Evolutionary conservation across 1,284 basidiomycete genomes (phyloP).

Genomic region (Exsudoporus floridanus): DNA sequence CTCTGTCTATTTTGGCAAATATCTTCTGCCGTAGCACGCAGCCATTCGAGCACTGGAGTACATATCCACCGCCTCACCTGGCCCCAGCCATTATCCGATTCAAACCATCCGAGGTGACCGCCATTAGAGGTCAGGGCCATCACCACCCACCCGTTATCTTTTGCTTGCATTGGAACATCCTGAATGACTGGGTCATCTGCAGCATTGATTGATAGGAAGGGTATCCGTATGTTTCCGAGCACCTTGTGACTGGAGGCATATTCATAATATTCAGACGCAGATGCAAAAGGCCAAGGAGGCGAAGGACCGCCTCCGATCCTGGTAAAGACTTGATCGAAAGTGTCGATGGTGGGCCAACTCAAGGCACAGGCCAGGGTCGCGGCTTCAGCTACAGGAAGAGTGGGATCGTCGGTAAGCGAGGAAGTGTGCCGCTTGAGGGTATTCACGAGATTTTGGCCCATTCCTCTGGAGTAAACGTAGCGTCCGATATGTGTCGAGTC

Average conservation of each 20-base stretch:
- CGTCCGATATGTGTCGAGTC: conserved; percentile 63
- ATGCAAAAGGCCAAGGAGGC: conserved; percentile 78
- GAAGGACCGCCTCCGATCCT: conserved; percentile 75
- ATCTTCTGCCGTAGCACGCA: conserved; percentile 58
- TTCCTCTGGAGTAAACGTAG: conserved; percentile 77
- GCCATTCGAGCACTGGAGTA: conserved; percentile 75
- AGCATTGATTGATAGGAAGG: conserved; percentile 83
- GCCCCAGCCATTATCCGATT: conserved; percentile 47
- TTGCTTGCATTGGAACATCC: conserved; percentile 58
- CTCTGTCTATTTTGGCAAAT: conserved; percentile 39
- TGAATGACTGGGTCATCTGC: conserved; percentile 88
- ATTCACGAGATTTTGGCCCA: conserved; percentile 77
- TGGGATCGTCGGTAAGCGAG: conserved; percentile 49
- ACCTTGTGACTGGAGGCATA: conserved; percentile 62
- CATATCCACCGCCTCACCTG: conserved; percentile 66
- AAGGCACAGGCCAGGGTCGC: conserved; percentile 45
- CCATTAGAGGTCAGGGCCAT: conserved; percentile 77
- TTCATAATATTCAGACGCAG: conserved; percentile 79
- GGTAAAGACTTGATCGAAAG: conserved; percentile 71
- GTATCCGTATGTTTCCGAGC: conserved; percentile 59
- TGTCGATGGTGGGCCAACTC: conserved; percentile 54
- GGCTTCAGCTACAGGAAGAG: conserved; percentile 51
- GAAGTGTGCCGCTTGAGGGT: conserved; percentile 65
- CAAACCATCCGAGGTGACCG: conserved; percentile 96
- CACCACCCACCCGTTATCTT: conserved; percentile 63